These are phyloP conservation scores for Stagonosporopsis tanaceti DNA, from an alignment of 2,329 filamentous ascomycete genomes.

Conservation along the genomic window DNA sequence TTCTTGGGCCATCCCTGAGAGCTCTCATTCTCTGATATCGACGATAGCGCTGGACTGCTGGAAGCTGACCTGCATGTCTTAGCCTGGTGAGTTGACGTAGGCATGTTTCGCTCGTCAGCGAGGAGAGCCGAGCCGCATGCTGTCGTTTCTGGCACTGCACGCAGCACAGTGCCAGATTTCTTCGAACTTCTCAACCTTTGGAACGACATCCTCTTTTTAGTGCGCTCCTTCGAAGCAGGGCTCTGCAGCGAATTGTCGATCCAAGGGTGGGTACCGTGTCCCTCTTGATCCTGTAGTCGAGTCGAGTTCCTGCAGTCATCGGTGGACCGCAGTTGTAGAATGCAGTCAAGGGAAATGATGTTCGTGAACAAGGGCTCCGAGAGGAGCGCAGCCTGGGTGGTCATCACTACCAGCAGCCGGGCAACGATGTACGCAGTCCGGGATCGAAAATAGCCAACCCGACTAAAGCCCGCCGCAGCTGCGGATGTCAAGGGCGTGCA, in stretches of 20 bases:
- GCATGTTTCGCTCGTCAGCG: constrained; percentile 51
- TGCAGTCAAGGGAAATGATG: constrained; percentile 16
- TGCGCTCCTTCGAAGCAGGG: constrained; percentile 13
- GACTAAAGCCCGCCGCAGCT: constrained; percentile 10
- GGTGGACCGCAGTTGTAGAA: constrained; percentile 13
- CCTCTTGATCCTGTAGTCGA: constrained; percentile 9
- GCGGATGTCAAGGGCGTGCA: constrained; percentile 14
- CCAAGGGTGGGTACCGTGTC: constrained; percentile 1
- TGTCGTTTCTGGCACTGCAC: constrained; percentile 44
- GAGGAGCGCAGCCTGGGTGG: constrained; percentile 17
- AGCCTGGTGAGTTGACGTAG: constrained; percentile 24
- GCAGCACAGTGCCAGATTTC: constrained; percentile 44
- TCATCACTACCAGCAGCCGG: constrained; percentile 27
- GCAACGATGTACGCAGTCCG: constrained; percentile 26
- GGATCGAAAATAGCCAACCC: constrained; percentile 18
- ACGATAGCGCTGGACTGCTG: constrained; percentile 24
- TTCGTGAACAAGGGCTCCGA: constrained; percentile 22
- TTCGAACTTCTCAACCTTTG: constrained; percentile 32
- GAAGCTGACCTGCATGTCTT: constrained; percentile 34
- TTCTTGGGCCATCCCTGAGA: constrained; percentile 31
- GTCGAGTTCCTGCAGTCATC: constrained; percentile 15
- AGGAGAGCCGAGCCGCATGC: constrained; percentile 33
- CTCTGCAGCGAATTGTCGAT: constrained; percentile 4
- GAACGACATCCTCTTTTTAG: constrained; percentile 30
- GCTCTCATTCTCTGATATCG: constrained; percentile 24